Percentiles rank a stretch among this genome's conserved stretches.
These are phyloP conservation scores for Alternaria gansuensis DNA, from an alignment of 2,329 filamentous ascomycete genomes.

Conservation along the genomic window DNA sequence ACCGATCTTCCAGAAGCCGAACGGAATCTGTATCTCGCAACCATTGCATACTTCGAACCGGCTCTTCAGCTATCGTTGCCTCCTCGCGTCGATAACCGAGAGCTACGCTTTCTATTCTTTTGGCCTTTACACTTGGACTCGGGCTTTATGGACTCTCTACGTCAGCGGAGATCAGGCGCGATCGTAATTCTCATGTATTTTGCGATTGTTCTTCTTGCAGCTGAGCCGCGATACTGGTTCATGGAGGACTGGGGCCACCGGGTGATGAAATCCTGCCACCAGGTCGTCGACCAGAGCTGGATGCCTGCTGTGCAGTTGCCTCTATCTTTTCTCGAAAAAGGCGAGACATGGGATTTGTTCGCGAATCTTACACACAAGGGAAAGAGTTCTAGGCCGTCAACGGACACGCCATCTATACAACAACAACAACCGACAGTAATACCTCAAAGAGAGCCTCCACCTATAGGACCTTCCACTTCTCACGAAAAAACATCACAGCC, in stretches of 20 bases:
- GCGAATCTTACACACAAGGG: constrained; percentile 3
- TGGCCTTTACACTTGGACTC: constrained; percentile 52
- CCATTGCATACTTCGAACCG: constrained; percentile 33
- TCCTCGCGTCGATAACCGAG: constrained; percentile 44
- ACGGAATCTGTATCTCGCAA: constrained; percentile 26
- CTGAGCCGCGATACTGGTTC: constrained; percentile 54
- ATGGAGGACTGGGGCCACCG: constrained; percentile 47
- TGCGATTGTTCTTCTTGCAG: constrained; percentile 45
- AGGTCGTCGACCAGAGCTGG: constrained; percentile 40
- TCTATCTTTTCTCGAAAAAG: constrained; percentile 27
- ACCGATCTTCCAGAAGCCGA: constrained; percentile 30
- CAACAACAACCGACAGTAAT: constrained; percentile 11
- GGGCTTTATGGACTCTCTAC: constrained; percentile 46
- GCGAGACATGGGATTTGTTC: constrained; percentile 20
- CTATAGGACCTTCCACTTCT: background rate
- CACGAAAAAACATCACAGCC: background rate
- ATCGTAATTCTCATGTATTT: constrained; percentile 54
- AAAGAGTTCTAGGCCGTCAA: background rate
- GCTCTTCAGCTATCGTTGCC: constrained; percentile 33
- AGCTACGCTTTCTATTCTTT: constrained; percentile 47
- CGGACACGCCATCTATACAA: constrained; percentile 9
- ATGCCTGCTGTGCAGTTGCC: constrained; percentile 40
- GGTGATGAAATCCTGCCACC: constrained; percentile 36
- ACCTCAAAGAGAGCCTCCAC: constrained; percentile 8
- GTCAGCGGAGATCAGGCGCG: constrained; percentile 45